Base-by-base conservation (phyloP, 1,284 basidiomycete genomes). In the Mycosarcoma mackinlayi region DNA sequence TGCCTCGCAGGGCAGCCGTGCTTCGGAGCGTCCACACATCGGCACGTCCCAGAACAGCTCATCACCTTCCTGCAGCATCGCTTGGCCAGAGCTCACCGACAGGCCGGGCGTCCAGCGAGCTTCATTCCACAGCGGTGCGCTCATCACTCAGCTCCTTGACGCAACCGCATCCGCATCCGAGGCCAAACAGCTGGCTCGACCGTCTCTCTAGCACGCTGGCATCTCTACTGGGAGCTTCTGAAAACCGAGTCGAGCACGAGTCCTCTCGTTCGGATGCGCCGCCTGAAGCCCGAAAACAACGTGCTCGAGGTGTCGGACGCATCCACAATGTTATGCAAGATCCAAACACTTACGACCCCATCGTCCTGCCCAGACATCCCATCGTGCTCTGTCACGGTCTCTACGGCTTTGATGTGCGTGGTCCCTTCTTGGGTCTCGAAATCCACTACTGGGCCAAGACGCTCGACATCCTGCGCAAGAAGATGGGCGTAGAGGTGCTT, bases 371-470 rank as follows among this genome's bases (percentile, higher is more conserved):
- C 0, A 87, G 92, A 13, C 89, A 93, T 83, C 93, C 94, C 3
- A 91, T 98, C 66, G 93, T 96, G 0, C 86, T 98, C 14, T 98
- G 93, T 78, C 95, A 98, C 16, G 69, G 39, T 75, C 85, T 98
- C 2, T 98, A 98, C 78, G 95, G 96, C 7, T 98, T 97, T 81
- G 93, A 95, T 79, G 89, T 93, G 38, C 86, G 92, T 71, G 88
- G 93, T 21, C 88, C 92, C 0, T 86, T 91, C 53, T 88, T 94
- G 31, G 82, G 83, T 0, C 67, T 80, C 27, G 81, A 93, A 64
- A 88, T 94, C 80, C 94, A 98, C 73, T 99, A 99, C 82, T 99
- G 96, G 96, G 89, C 90, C 0, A 91, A 92, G 58, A 89, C 97
- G 6, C 86, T 98, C 38, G 89, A 88, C 39, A 88, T 96, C 8